Conservation (phyloP, 768 basidiomycete genomes). For the Pleurotus salmoneostramineus region DNA sequence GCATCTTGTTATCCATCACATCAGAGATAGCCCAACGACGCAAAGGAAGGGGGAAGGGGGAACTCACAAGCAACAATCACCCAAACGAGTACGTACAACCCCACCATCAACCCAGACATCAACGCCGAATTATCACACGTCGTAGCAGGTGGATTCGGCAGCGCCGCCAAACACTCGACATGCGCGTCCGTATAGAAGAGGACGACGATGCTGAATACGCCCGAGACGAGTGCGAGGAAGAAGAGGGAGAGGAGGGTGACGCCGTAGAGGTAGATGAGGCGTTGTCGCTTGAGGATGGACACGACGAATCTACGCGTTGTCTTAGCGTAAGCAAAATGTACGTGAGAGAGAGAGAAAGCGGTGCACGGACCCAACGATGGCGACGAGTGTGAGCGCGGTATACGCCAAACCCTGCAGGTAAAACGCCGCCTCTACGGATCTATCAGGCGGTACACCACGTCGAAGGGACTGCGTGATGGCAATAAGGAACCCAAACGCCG, state of each 20-base stretch:
- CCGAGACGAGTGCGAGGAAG: constrained; percentile 40
- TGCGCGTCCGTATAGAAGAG: constrained; percentile 38
- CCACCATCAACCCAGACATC: constrained; percentile 38
- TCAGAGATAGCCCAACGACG: no score
- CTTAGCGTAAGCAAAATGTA: background rate
- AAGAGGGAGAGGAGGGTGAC: constrained; percentile 41
- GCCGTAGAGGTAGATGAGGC: constrained; percentile 41
- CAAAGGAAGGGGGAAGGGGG: background rate
- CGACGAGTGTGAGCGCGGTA: constrained; percentile 41
- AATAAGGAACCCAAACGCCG: constrained; percentile 43
- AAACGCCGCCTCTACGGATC: constrained; percentile 35
- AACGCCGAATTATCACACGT: constrained; percentile 31
- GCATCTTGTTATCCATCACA: constrained; percentile 51
- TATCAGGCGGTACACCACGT: constrained; percentile 29
- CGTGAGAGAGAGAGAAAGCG: background rate
- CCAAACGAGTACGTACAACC: constrained; percentile 47
- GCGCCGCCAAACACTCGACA: constrained; percentile 28
- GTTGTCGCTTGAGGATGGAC: constrained; percentile 33
- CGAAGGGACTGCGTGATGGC: constrained; percentile 29
- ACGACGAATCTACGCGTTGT: constrained; percentile 19
- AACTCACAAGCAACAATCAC: constrained; percentile 51
- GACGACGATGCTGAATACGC: constrained; percentile 44
- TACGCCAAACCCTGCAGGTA: constrained; percentile 45
- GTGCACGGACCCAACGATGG: constrained; percentile 43
- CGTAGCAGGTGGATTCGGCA: constrained; percentile 28